Evolutionary conservation across 208 protist species (phyloP).

Genomic region (Porcisia deanei): DNA sequence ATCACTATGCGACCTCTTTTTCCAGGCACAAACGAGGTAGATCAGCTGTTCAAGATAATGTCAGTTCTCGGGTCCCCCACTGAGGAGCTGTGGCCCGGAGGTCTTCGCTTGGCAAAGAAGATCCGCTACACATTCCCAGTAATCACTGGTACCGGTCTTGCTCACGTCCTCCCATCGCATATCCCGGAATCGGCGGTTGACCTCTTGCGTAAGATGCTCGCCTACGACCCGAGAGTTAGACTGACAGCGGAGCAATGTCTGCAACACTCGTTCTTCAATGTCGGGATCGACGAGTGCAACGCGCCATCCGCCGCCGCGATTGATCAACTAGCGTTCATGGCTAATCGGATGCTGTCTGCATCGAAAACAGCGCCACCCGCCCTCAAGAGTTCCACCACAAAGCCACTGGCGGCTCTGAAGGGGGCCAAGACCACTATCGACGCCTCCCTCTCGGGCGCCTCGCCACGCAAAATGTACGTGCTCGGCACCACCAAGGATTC

Average conservation of each 20-base stretch:
- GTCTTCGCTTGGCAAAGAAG: conserved; percentile 71
- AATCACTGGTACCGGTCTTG: conserved; percentile 62
- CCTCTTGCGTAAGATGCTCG: conserved; percentile 92
- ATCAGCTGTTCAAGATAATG: conserved; percentile 87
- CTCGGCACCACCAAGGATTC: conserved; percentile 16
- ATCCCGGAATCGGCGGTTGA: conserved; percentile 91
- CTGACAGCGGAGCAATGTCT: conserved; percentile 94
- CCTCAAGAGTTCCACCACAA: conserved; percentile 6
- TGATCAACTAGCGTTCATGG: conserved; percentile 53
- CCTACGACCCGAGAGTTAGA: conserved; percentile 95
- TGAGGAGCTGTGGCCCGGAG: conserved; percentile 72
- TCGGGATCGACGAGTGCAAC: conserved; percentile 59
- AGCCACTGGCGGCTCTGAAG: conserved; percentile 5
- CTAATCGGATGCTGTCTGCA: conserved; percentile 40
- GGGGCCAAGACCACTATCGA: conserved; percentile 10
- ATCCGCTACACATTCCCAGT: conserved; percentile 81
- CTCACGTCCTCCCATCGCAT: conserved; percentile 69
- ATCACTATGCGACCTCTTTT: conserved; percentile 98
- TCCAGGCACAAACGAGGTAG: conserved; percentile 81
- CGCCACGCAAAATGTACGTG: conserved; percentile 35
- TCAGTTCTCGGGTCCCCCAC: conserved; percentile 78
- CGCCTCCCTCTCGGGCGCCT: conserved; percentile 21
- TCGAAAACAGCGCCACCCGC: conserved; percentile 63
- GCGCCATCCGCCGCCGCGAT: conserved; percentile 39
- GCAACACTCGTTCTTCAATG: conserved; percentile 92